Percentiles rank a stretch among this genome's conserved stretches.
Conservation (phyloP, 1,284 basidiomycete genomes). For the Rhodofomes roseus region DNA sequence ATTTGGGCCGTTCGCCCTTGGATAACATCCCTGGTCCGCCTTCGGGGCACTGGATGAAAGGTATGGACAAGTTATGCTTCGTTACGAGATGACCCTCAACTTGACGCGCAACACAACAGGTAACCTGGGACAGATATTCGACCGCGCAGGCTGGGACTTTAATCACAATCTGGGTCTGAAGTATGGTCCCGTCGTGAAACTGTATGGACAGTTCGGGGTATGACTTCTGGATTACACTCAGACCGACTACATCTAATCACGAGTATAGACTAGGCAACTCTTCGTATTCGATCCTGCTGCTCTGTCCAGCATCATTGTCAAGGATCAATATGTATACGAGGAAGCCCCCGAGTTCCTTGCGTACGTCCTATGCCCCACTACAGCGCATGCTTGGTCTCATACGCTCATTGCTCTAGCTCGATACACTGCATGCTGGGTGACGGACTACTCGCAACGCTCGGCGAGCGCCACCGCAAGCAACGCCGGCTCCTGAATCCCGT, state of each 20-base stretch:
- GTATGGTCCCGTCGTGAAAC: constrained; percentile 9
- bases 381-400: background rate
- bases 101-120: constrained; percentile 6
- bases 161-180: constrained; percentile 11
- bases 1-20: constrained; percentile 8
- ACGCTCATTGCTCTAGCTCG: background rate
- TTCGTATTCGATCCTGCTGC: constrained; percentile 17
- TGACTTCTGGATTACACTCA: background rate
- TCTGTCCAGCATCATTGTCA: constrained; percentile 13
- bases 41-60: constrained; percentile 12
- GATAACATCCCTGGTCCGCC: constrained; percentile 21
- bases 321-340: constrained; percentile 13
- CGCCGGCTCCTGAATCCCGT: constrained; percentile 25
- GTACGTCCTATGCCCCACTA: background rate
- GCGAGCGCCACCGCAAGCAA: constrained; percentile 21
- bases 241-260: background rate
- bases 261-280: constrained; percentile 12
- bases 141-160: constrained; percentile 16
- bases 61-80: constrained; percentile 4
- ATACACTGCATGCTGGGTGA: constrained; percentile 15
- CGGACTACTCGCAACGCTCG: constrained; percentile 14
- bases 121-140: constrained; percentile 15
- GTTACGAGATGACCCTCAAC: background rate
- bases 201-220: constrained; percentile 16
- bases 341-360: constrained; percentile 13